phyloP scores from a whole-genome alignment of 73 alveolate species.

The Tetrahymena thermophila region DNA sequence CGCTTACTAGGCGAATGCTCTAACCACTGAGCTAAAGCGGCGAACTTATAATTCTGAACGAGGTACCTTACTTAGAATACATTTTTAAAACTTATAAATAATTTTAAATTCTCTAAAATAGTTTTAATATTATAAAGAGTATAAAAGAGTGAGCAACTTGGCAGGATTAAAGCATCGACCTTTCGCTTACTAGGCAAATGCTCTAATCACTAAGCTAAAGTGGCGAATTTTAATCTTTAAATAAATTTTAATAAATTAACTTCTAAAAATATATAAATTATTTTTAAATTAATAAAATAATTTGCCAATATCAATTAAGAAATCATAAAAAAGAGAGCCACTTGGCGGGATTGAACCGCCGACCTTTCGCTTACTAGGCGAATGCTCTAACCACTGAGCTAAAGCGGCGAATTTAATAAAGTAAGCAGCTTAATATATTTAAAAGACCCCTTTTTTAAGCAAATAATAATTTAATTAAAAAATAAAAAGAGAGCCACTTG shows the following conservation, averaged over 20 bases:
- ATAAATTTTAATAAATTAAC: too few relatives aligned
- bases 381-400: slow-evolving; percentile 2
- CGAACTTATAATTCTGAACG: too few relatives aligned
- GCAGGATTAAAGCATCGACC: not conserved
- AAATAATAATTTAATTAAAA: too few relatives aligned
- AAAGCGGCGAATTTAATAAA: not conserved
- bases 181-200: not conserved
- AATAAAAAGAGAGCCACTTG: not conserved
- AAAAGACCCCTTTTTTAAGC: not conserved
- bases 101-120: too few relatives aligned
- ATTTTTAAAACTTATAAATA: too few relatives aligned
- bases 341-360: slow-evolving; percentile 5
- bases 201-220: not conserved
- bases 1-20: too few relatives aligned
- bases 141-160: not conserved
- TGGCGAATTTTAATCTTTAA: not conserved
- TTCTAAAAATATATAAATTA: too few relatives aligned
- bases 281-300: not conserved
- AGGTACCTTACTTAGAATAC: too few relatives aligned
- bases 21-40: too few relatives aligned
- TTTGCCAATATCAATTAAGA: not conserved
- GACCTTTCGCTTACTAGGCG: slow-evolving; percentile 4
- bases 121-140: too few relatives aligned
- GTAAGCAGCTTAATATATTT: not conserved
- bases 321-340: not conserved